phyloP scores from a whole-genome alignment of 2,329 filamentous ascomycete species.

The Keithomyces neogunnii region DNA sequence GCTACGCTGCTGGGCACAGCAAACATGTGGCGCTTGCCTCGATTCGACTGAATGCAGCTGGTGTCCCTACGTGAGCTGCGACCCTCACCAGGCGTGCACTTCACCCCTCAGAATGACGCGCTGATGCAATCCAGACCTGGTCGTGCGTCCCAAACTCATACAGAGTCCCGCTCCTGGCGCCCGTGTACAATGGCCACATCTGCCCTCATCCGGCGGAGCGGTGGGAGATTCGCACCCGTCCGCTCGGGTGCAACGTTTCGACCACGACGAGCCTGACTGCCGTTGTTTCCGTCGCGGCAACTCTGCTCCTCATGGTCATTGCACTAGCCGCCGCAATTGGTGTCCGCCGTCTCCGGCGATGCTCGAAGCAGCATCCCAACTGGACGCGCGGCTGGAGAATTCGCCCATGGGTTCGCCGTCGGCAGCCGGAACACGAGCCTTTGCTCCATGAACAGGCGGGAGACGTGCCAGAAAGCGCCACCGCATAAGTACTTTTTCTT shows the following conservation, averaged over 20 bases:
- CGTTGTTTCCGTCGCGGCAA: slow-evolving; percentile 18
- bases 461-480: neutral
- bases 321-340: slow-evolving; percentile 9
- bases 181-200: slow-evolving; percentile 38
- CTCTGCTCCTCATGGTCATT: slow-evolving; percentile 18
- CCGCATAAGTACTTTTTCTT: neutral
- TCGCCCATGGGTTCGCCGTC: slow-evolving; percentile 2
- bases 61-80: slow-evolving; percentile 40
- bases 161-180: slow-evolving; percentile 37
- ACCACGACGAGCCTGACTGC: slow-evolving; percentile 23
- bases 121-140: slow-evolving; percentile 31
- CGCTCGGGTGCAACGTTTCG: slow-evolving; percentile 27
- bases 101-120: neutral
- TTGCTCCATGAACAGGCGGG: neutral
- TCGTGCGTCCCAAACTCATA: slow-evolving; percentile 45
- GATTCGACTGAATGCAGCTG: slow-evolving; percentile 35
- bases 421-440: slow-evolving; percentile 17
- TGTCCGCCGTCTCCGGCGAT: slow-evolving; percentile 13
- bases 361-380: slow-evolving; percentile 12
- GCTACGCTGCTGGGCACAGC: slow-evolving; percentile 40
- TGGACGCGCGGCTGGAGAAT: slow-evolving; percentile 11
- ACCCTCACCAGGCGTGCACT: neutral
- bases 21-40: slow-evolving; percentile 41
- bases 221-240: slow-evolving; percentile 28
- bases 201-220: slow-evolving; percentile 41